Base-by-base conservation (phyloP, 768 basidiomycete species). In the Kwoniella shandongensis region DNA sequence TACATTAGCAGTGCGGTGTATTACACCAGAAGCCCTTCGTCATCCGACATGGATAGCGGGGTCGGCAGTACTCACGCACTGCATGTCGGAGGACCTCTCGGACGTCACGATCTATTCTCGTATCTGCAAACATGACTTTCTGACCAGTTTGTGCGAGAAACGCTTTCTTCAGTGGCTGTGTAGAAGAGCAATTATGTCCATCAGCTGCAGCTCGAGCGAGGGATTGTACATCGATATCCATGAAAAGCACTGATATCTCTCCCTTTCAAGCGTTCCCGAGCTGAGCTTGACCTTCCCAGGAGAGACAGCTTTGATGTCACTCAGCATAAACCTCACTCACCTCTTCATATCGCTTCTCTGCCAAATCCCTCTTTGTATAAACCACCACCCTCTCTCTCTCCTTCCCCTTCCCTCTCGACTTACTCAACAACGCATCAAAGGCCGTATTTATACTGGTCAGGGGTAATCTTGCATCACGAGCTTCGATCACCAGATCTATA, bases 391-490 rank as follows among this genome's bases (percentile, higher is more conserved):
- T 87, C 77, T 93, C 88, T 69, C 89, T 89, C 46, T 42, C 48
- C 36, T 55, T 57, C 26, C 49, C 56, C 41, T 63, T 64, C 12
- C 68, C 70, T 52, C 63, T 70, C 2, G 60, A 51, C 18, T 30
- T 26, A 10, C 18, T 30, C 36, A 77, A 45, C 23, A 77, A 60
- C 11, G 86, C 83, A 82, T 98, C 92, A 54, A 98, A 83, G 17
- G 84, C 85, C 55, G 85, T 83, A 76, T 98, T 98, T 75, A 98
- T 89, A 65, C 89, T 92, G 20, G 93, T 93, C 61, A 98, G 80
- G 5, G 94, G 94, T 51, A 98, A 81, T 27, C 94, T 84, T 12
- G 92, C 85, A 78, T 99, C 94, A 70, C 94, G 83, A 26, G 93
- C 85, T 79, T 99, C 94, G 61, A 99, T 86, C 48, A 98, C 89